Conservation (phyloP, 2,329 filamentous ascomycete genomes). For the Trichoderma atrobrunneum region DNA sequence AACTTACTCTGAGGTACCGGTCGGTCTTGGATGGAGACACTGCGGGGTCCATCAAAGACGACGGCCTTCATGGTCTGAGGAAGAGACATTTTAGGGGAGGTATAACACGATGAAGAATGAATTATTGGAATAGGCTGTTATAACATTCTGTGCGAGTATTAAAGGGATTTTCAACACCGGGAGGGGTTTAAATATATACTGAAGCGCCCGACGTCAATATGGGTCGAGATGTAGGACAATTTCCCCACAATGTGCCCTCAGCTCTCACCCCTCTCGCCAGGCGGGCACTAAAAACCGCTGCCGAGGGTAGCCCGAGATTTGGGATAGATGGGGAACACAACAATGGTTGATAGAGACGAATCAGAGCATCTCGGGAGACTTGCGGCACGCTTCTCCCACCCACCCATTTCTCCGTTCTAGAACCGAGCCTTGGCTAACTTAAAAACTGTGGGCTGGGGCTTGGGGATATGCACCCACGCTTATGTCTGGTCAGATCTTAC, state of each 20-base stretch:
- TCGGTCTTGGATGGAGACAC: constrained; percentile 73
- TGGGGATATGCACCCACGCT: not conserved
- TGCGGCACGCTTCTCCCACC: not conserved
- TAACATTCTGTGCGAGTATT: not conserved
- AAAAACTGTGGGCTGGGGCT: not conserved
- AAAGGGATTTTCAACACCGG: not conserved
- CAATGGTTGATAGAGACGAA: not conserved
- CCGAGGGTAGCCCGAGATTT: not conserved
- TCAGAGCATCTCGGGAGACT: not conserved
- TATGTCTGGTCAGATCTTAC: not conserved
- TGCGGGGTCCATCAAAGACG: constrained; percentile 75
- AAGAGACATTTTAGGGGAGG: constrained; percentile 30
- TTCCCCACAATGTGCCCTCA: not conserved
- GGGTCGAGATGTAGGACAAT: not conserved
- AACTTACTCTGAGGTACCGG: constrained; percentile 65
- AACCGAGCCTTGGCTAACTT: not conserved
- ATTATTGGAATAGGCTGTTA: not conserved
- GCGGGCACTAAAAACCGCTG: not conserved
- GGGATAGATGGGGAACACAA: not conserved
- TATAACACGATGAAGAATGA: not conserved
- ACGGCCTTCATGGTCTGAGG: constrained; percentile 76
- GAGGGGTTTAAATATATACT: not conserved
- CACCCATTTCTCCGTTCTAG: not conserved
- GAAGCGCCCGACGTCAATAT: not conserved
- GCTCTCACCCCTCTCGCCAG: not conserved